A percentile compares a stretch with the other conserved stretches of the same genome.
Evolutionary conservation across 2,329 filamentous ascomycete genomes (phyloP).

Genomic region (Orbilia oligospora): DNA sequence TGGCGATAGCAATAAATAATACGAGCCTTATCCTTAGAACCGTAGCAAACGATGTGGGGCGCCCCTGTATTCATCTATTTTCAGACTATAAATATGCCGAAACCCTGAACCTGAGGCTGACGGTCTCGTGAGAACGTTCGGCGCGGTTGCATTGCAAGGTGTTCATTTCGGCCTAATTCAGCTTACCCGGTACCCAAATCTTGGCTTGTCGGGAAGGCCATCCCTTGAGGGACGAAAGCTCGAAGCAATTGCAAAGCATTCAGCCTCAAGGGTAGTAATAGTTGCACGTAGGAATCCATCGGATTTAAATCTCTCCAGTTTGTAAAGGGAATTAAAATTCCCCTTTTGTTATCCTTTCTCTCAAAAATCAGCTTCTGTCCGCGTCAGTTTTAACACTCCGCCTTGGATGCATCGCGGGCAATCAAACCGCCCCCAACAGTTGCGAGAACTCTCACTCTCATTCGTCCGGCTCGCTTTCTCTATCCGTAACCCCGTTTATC

Average conservation of each 20-base stretch:
- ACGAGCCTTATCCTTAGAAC: slow-evolving; percentile 10
- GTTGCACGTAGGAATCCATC: slow-evolving; percentile 27
- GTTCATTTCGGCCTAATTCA: slow-evolving; percentile 54
- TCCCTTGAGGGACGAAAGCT: slow-evolving; percentile 35
- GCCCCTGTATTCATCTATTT: slow-evolving; percentile 4
- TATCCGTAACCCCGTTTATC: background rate
- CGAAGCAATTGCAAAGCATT: slow-evolving; percentile 18
- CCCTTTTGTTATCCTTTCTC: slow-evolving; percentile 27
- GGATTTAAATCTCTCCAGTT: slow-evolving; percentile 35
- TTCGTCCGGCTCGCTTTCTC: slow-evolving; percentile 28
- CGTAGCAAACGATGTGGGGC: background rate
- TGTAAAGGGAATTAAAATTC: slow-evolving; percentile 24
- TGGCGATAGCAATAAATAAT: slow-evolving; percentile 39
- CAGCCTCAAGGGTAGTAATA: slow-evolving; percentile 49
- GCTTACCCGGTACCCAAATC: slow-evolving; percentile 51
- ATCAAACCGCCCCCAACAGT: slow-evolving; percentile 19
- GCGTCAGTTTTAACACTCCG: slow-evolving; percentile 8
- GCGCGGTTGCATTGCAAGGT: slow-evolving; percentile 38
- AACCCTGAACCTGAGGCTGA: slow-evolving; percentile 8
- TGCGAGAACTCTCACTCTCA: slow-evolving; percentile 13
- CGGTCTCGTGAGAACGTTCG: slow-evolving; percentile 28
- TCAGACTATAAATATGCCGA: background rate
- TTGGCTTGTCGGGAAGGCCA: slow-evolving; percentile 54
- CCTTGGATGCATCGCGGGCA: slow-evolving; percentile 45
- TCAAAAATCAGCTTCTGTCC: slow-evolving; percentile 8